Evolutionary conservation across 148 eudicot genomes (phyloP).

Genomic region (Euryodendron excelsum): DNA sequence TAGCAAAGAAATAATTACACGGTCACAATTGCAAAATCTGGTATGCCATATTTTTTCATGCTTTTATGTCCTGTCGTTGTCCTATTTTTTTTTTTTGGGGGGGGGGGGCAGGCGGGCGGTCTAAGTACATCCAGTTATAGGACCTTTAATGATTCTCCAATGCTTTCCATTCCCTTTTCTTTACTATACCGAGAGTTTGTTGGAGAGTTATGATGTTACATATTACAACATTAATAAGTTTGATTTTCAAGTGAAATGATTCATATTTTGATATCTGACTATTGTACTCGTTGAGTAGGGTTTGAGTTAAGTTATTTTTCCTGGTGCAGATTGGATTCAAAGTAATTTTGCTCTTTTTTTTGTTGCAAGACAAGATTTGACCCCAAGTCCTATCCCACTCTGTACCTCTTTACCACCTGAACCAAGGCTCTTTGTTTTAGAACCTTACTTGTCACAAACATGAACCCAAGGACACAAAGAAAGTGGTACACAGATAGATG

Average conservation of each 20-base stretch:
- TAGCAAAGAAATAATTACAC: constrained; percentile 26
- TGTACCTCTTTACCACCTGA: neutral
- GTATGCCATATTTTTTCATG: constrained; percentile 23
- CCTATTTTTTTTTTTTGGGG: neutral
- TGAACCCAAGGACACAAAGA: neutral
- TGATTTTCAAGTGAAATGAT: too few relatives aligned
- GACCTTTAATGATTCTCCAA: neutral
- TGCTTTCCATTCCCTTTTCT: neutral
- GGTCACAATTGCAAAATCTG: constrained; percentile 34
- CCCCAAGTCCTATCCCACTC: neutral
- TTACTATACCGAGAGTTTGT: too few relatives aligned
- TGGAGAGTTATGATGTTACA: too few relatives aligned
- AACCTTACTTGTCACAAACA: neutral
- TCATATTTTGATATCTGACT: too few relatives aligned
- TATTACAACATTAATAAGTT: too few relatives aligned
- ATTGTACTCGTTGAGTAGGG: neutral
- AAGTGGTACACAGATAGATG: neutral
- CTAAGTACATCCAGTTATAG: neutral
- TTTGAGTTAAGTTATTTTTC: neutral
- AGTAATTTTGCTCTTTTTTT: neutral
- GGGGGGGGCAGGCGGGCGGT: too few relatives aligned
- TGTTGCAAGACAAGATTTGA: neutral
- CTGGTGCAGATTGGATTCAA: neutral
- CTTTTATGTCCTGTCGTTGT: neutral
- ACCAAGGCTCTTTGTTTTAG: neutral